These are phyloP conservation scores for Zygoascus ofunaensis DNA, from an alignment of 805 yeast genomes.

Conservation along the genomic window DNA sequence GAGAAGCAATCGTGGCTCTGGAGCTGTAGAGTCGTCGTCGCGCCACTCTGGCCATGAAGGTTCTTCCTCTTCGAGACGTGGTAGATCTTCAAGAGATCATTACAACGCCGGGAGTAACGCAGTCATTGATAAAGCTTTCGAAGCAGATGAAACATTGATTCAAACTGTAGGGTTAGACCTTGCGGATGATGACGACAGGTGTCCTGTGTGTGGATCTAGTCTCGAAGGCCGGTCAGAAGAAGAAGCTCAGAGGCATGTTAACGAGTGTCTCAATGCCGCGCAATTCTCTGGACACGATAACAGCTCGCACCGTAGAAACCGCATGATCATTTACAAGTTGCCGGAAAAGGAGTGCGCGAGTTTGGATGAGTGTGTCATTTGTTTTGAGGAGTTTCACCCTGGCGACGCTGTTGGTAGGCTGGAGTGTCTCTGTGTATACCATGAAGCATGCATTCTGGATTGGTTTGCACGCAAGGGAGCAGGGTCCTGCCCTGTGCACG, in stretches of 20 bases:
- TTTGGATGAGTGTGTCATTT: slow-evolving; percentile 77
- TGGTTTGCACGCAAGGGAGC: slow-evolving; percentile 86
- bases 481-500: slow-evolving; percentile 82
- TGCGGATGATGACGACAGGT: slow-evolving; percentile 25
- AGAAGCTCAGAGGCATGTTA: slow-evolving; percentile 58
- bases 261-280: slow-evolving; percentile 49
- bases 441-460: slow-evolving; percentile 77
- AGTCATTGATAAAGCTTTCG: slow-evolving; percentile 1
- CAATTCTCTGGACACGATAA: slow-evolving; percentile 57
- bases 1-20: not conserved
- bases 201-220: slow-evolving; percentile 32
- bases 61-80: not conserved
- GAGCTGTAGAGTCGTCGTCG: not conserved
- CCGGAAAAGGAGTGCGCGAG: slow-evolving; percentile 26
- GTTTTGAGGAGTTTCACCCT: slow-evolving; percentile 77
- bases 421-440: slow-evolving; percentile 92
- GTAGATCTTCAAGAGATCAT: not conserved
- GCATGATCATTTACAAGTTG: slow-evolving; percentile 72
- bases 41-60: not conserved
- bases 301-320: slow-evolving; percentile 42
- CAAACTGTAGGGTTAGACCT: slow-evolving; percentile 13
- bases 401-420: slow-evolving; percentile 87
- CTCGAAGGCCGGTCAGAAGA: slow-evolving; percentile 23
- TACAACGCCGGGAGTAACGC: not conserved
- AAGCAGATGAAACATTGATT: slow-evolving; percentile 14